These are phyloP conservation scores for Trifolium fragiferum DNA, from an alignment of 306 rosid genomes.

Conservation along the genomic window DNA sequence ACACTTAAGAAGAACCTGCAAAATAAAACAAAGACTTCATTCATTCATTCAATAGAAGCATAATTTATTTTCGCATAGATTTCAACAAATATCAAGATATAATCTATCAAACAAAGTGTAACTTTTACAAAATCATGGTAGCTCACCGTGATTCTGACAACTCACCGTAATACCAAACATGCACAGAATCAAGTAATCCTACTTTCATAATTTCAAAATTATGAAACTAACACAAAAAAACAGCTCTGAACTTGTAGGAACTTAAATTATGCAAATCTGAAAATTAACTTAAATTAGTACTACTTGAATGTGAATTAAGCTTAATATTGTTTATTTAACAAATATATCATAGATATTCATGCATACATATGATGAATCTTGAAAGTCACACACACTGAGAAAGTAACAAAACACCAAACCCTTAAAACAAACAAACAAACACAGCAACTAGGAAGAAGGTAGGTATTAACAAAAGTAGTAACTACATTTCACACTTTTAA, in stretches of 20 bases:
- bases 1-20: slow-evolving; percentile 55
- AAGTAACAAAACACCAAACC: slow-evolving; percentile 24
- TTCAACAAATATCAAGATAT: slow-evolving; percentile 34
- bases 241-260: background rate
- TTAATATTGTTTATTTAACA: background rate
- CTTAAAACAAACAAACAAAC: slow-evolving; percentile 9
- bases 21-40: slow-evolving; percentile 40
- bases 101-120: background rate
- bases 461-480: slow-evolving; percentile 24
- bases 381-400: background rate
- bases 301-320: slow-evolving; percentile 22
- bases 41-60: slow-evolving; percentile 37
- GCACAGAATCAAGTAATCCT: slow-evolving; percentile 12
- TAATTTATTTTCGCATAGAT: slow-evolving; percentile 29
- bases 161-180: background rate
- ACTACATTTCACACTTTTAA: background rate
- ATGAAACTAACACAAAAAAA: background rate
- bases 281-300: background rate
- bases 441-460: slow-evolving; percentile 38
- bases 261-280: background rate
- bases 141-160: background rate
- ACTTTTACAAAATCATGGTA: background rate
- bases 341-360: background rate
- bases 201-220: slow-evolving; percentile 7
- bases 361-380: background rate